These are phyloP conservation scores for Zelonia costaricensis DNA, from an alignment of 208 protist genomes.

Conservation along the genomic window DNA sequence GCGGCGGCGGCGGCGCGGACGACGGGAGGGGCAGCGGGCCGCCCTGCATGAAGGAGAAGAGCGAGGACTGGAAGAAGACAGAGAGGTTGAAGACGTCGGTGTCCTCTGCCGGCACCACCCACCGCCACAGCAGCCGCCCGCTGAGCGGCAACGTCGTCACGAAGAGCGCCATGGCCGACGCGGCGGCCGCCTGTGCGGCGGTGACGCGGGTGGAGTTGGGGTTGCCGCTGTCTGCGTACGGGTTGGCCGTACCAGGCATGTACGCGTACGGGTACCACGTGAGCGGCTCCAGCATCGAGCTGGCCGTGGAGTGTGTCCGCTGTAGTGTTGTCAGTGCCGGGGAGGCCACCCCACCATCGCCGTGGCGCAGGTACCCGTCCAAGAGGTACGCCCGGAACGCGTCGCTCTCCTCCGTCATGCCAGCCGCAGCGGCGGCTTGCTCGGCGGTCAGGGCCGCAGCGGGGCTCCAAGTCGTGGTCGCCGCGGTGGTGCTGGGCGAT, in stretches of 20 bases:
- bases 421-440: constrained; percentile 13
- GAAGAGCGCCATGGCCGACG: constrained; percentile 41
- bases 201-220: constrained; percentile 8
- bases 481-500: neutral
- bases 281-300: constrained; percentile 30
- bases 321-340: neutral
- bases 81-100: constrained; percentile 70
- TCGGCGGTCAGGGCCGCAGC: constrained; percentile 4
- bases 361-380: constrained; percentile 6
- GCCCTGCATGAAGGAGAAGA: constrained; percentile 70
- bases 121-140: constrained; percentile 47
- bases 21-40: constrained; percentile 39
- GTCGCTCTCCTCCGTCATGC: constrained; percentile 26
- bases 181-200: constrained; percentile 14
- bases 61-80: constrained; percentile 61
- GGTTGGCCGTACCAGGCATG: constrained; percentile 34
- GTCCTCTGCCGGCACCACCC: constrained; percentile 71
- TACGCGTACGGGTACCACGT: constrained; percentile 40
- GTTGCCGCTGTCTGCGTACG: constrained; percentile 28
- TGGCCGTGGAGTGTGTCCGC: neutral
- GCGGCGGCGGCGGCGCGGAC: neutral
- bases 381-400: constrained; percentile 19
- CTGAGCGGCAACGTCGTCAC: constrained; percentile 46
- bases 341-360: neutral
- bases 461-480: neutral